Evolutionary conservation across 2,329 filamentous ascomycete species (phyloP).

Genomic region (Xylogone sp.): DNA sequence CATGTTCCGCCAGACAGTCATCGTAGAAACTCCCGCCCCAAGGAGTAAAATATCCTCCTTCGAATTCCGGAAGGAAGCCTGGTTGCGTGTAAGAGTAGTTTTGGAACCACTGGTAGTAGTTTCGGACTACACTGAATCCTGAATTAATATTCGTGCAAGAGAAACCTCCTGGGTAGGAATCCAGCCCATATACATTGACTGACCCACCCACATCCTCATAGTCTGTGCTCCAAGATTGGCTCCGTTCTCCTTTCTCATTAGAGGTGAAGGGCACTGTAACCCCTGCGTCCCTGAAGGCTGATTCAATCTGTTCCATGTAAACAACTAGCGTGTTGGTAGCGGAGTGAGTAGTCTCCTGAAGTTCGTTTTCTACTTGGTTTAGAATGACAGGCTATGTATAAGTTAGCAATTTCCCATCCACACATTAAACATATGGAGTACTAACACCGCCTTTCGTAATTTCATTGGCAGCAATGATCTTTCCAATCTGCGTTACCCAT

Average conservation of each 20-base stretch:
- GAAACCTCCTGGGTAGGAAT: constrained; percentile 42
- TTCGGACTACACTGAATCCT: constrained; percentile 47
- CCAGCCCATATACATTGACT: constrained; percentile 46
- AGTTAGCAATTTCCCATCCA: not conserved
- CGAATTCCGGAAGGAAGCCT: constrained; percentile 48
- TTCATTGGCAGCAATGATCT: constrained; percentile 44
- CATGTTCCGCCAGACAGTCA: constrained; percentile 41
- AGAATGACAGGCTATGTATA: constrained; percentile 40
- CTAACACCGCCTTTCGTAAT: constrained; percentile 43
- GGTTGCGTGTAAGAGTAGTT: constrained; percentile 52
- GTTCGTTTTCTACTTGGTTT: constrained; percentile 51
- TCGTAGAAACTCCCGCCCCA: constrained; percentile 51
- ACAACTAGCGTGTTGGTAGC: constrained; percentile 41
- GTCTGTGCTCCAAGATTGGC: constrained; percentile 48
- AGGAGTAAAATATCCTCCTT: constrained; percentile 49
- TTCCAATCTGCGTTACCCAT: constrained; percentile 41
- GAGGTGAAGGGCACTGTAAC: constrained; percentile 45
- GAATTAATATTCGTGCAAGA: constrained; percentile 45
- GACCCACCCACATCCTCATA: constrained; percentile 53
- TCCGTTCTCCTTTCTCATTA: constrained; percentile 48
- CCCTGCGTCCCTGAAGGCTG: constrained; percentile 40
- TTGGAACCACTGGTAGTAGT: constrained; percentile 55
- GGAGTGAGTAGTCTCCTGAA: constrained; percentile 39
- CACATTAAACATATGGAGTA: not conserved
- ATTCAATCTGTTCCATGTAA: constrained; percentile 49